Conservation (phyloP, 331 rosid species). For the Quercus phellos region DNA sequence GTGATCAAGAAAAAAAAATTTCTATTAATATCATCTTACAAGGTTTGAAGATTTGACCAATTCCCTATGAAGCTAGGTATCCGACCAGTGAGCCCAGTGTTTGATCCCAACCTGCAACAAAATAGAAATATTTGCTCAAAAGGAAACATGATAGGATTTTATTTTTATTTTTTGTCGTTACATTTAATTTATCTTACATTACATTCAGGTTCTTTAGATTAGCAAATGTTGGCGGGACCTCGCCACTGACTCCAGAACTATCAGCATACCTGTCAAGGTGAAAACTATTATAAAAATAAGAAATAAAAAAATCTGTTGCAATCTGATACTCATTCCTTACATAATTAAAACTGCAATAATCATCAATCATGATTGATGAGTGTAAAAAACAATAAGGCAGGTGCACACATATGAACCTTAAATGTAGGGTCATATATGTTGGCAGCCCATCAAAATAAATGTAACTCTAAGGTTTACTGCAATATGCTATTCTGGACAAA, state of each 20-base stretch:
- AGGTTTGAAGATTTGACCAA: constrained; percentile 44
- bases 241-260: constrained; percentile 79
- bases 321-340: background rate
- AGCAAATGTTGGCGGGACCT: constrained; percentile 65
- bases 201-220: constrained; percentile 32
- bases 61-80: constrained; percentile 77
- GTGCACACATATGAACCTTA: background rate
- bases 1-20: background rate
- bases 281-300: background rate
- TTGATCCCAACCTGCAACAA: constrained; percentile 64
- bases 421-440: too few species aligned
- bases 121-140: background rate
- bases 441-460: too few species aligned
- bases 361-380: background rate
- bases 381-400: background rate
- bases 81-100: constrained; percentile 49
- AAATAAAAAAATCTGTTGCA: background rate
- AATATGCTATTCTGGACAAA: too few species aligned
- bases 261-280: constrained; percentile 49
- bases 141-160: background rate
- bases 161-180: background rate
- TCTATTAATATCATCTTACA: constrained; percentile 45
- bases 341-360: background rate
- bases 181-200: constrained; percentile 40
- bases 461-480: too few species aligned